Evolutionary conservation across 2,329 filamentous ascomycete genomes (phyloP).

Genomic region (Nemania abortiva): DNA sequence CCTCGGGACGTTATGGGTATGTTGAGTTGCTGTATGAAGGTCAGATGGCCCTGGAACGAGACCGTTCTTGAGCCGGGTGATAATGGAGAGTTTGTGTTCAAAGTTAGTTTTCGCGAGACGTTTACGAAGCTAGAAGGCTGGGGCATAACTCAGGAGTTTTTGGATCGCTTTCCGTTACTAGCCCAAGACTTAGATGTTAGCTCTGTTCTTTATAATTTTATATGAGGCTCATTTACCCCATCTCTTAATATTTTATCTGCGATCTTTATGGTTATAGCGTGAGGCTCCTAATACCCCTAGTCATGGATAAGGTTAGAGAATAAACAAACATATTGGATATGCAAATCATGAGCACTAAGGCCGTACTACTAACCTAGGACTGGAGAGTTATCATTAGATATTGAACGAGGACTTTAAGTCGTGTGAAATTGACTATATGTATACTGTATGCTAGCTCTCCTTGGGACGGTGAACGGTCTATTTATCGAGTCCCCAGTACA

Average conservation of each 20-base stretch:
- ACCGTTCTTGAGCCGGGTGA: background rate
- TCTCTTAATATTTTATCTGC: background rate
- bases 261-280: background rate
- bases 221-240: background rate
- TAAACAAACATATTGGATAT: no score
- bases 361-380: no score
- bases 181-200: conserved; percentile 2
- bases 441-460: no score
- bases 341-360: no score
- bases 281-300: background rate
- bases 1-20: conserved; percentile 5
- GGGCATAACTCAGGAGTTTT: conserved; percentile 10
- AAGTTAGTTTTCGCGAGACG: conserved; percentile 1
- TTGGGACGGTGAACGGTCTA: no score
- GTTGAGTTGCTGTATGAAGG: conserved; percentile 12
- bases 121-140: conserved; percentile 5
- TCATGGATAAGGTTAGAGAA: background rate
- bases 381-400: no score
- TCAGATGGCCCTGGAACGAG: conserved; percentile 9
- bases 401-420: no score
- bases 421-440: no score
- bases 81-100: background rate
- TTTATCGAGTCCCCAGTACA: no score
- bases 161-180: conserved; percentile 5
- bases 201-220: conserved; percentile 6